Conservation (phyloP, 225 moss, liverwort and hornwort genomes). For the Polytrichum formosum region DNA sequence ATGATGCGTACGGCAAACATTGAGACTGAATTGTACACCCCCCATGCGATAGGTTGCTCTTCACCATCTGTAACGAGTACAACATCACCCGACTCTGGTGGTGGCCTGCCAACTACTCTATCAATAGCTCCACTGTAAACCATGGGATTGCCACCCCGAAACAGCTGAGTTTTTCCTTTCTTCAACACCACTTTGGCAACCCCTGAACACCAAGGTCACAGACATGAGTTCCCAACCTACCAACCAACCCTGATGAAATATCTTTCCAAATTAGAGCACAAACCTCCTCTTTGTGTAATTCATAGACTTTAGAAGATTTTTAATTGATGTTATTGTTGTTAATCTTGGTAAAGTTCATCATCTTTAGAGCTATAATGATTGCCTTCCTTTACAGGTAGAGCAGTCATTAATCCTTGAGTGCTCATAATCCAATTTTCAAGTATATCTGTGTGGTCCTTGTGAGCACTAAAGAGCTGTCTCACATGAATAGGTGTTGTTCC, state of each 20-base stretch:
- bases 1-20: conserved; percentile 93
- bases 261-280: background rate
- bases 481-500: background rate
- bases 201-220: conserved; percentile 29
- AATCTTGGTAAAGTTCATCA: too few species aligned
- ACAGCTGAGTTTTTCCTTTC: conserved; percentile 82
- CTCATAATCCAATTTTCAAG: too few species aligned
- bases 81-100: conserved; percentile 67
- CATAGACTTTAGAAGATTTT: too few species aligned
- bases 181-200: conserved; percentile 84
- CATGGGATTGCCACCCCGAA: conserved; percentile 91
- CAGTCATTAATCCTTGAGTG: too few species aligned
- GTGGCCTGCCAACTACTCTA: conserved; percentile 78
- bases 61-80: conserved; percentile 76
- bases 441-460: too few species aligned
- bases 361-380: too few species aligned
- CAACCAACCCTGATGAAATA: background rate
- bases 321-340: background rate
- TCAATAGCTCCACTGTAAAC: conserved; percentile 93
- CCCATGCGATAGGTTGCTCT: conserved; percentile 84
- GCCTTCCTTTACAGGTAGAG: too few species aligned
- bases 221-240: background rate
- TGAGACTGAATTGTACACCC: conserved; percentile 77
- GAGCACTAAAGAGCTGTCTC: too few species aligned
- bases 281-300: background rate